Base-by-base conservation (phyloP, 345 rosid genomes). In the Dovyalis caffra region DNA sequence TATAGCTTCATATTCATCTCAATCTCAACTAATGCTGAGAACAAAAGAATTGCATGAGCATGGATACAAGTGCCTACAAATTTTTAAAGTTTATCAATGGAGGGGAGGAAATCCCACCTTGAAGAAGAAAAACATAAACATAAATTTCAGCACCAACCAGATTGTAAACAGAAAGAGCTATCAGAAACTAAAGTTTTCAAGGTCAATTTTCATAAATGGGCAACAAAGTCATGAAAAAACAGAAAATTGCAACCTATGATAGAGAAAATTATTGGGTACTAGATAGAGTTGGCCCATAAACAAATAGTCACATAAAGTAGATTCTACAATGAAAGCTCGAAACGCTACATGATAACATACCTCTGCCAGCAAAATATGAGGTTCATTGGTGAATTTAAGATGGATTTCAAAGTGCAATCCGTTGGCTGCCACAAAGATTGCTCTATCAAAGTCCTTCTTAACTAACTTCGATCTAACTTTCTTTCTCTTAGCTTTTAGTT, bases 351-450 rank as follows among this genome's bases (percentile, higher is more conserved):
- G 57, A 51, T n/a, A 70, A 64, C 67, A 51, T 88, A 95, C 98
- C 99, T 95, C 95, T 18, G 94, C 88, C 73, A 93, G 91, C 60
- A 95, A 85, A 61, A 91, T 80, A 77, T 92, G 94, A 78, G 99
- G 98, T 75, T 93, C 98, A 14, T 82, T 43, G 51, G 73, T 61
- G 74, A 92, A 91, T 83, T 72, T 87, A 69, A 96, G 89, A 79
- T 90, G 92, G 88, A 88, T 86, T 81, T 93, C 93, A 67, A 92
- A 89, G 76, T 69, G 69, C 82, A 81, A 53, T 37, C 88, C 90
- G 15, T 69, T 82, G 40, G 83, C 78, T 37, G 68, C 79, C 75
- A 73, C 86, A 57, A 72, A 84, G 47, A 85, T 80, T 58, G 88
- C 82, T 76, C 95, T 85, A 82, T 92, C 99, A 0, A 60, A 62